phyloP scores from a whole-genome alignment of 495 filamentous ascomycete species.

The Cairneyella variabilis region DNA sequence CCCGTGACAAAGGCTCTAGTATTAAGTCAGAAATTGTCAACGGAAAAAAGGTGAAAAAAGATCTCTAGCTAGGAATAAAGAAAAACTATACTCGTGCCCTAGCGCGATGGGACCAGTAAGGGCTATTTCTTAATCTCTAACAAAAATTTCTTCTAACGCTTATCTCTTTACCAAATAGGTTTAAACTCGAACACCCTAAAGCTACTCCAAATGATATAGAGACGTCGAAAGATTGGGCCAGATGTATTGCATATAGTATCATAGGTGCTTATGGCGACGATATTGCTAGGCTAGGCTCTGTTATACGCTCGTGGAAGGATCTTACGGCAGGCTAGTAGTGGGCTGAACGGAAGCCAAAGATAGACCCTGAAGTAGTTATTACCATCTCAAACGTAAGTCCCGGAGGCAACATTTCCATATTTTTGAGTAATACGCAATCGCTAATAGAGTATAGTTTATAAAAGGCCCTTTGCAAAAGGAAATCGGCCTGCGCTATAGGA shows the following conservation, averaged over 20 bases:
- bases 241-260: slow-evolving; percentile 5
- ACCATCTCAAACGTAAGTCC: slow-evolving; percentile 1
- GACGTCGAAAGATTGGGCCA: slow-evolving; percentile 5
- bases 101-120: not conserved
- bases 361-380: slow-evolving; percentile 3
- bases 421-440: not conserved
- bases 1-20: slow-evolving; percentile 2
- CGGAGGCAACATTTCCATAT: not conserved
- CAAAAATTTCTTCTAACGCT: slow-evolving; percentile 1
- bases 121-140: slow-evolving; percentile 7
- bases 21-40: slow-evolving; percentile 8
- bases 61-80: slow-evolving; percentile 1
- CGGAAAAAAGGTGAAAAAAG: slow-evolving; percentile 8
- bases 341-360: not conserved
- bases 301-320: not conserved
- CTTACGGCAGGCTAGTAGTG: slow-evolving; percentile 4
- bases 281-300: not conserved
- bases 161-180: slow-evolving; percentile 11
- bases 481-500: not conserved
- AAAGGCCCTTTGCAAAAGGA: slow-evolving; percentile 1
- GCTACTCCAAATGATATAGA: slow-evolving; percentile 7
- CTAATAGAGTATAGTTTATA: slow-evolving; percentile 10
- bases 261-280: not conserved
- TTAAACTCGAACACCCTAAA: slow-evolving; percentile 5
- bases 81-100: slow-evolving; percentile 5